These are phyloP conservation scores for Sanchytrium tribonematis DNA, from an alignment of 371 early-diverging fungal genomes.

Conservation along the genomic window DNA sequence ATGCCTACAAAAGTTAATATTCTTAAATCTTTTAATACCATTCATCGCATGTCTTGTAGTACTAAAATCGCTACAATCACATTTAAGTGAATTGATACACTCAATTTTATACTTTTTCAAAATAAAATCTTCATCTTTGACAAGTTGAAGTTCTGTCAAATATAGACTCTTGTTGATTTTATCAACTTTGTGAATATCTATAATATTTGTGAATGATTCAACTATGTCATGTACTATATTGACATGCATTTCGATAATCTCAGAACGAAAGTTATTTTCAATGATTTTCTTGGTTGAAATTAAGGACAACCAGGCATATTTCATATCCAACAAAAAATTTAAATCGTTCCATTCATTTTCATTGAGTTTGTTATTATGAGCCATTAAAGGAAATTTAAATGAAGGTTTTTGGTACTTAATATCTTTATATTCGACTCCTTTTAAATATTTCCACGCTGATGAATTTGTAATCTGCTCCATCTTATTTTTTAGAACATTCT, in stretches of 20 bases:
- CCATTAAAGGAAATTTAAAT: neutral
- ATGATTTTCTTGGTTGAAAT: neutral
- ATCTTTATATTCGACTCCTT: neutral
- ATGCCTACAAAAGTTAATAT: neutral
- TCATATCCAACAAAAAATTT: neutral
- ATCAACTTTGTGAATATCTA: neutral
- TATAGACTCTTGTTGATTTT: neutral
- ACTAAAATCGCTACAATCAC: neutral
- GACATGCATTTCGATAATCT: neutral
- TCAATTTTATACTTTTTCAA: constrained; percentile 1
- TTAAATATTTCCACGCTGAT: neutral
- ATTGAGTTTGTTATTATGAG: neutral
- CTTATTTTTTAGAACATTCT: neutral
- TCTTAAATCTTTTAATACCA: neutral
- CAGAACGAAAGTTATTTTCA: neutral
- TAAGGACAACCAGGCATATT: neutral
- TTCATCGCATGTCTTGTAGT: neutral
- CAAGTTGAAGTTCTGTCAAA: neutral
- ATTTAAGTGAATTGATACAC: neutral
- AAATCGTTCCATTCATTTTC: neutral
- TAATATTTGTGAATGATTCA: neutral
- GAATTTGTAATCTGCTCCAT: neutral
- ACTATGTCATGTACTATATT: neutral
- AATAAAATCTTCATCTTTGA: neutral
- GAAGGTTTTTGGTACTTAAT: neutral